Percentiles rank a stretch among this genome's conserved stretches.
Evolutionary conservation across 768 basidiomycete genomes (phyloP).

Genomic region (Symmetrospora coprosmae): DNA sequence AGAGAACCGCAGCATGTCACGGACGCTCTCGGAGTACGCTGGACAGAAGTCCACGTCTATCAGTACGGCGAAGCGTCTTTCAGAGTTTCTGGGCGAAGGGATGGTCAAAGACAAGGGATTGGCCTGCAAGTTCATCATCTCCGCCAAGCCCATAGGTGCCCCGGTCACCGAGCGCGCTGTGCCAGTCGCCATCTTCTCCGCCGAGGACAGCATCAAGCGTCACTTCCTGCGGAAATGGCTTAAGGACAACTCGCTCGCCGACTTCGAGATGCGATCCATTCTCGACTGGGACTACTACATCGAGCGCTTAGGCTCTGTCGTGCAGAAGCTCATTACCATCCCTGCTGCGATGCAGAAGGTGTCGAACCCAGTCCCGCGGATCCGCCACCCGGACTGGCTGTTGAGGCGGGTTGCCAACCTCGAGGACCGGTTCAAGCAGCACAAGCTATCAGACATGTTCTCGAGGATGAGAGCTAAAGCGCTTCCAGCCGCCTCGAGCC

Average conservation of each 20-base stretch:
- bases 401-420: conserved; percentile 74
- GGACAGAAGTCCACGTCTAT: conserved; percentile 97
- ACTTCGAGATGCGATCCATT: conserved; percentile 83
- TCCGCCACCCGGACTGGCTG: conserved; percentile 95
- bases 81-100: conserved; percentile 90
- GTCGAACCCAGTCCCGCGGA: conserved; percentile 84
- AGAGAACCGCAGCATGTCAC: conserved; percentile 95
- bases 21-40: conserved; percentile 86
- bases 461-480: conserved; percentile 11
- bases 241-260: conserved; percentile 71
- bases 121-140: conserved; percentile 98
- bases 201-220: conserved; percentile 78
- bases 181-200: conserved; percentile 92
- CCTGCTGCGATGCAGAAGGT: conserved; percentile 98
- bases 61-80: conserved; percentile 81
- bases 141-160: conserved; percentile 75
- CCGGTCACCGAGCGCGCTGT: conserved; percentile 95
- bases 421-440: conserved; percentile 94
- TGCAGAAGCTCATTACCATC: conserved; percentile 97
- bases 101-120: conserved; percentile 99
- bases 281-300: conserved; percentile 98
- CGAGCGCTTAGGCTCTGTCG: conserved; percentile 89
- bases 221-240: conserved; percentile 90
- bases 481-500: neutral
- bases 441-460: conserved; percentile 94